phyloP scores from a whole-genome alignment of 345 rosid genomes.

The Gossypium herbaceum region DNA sequence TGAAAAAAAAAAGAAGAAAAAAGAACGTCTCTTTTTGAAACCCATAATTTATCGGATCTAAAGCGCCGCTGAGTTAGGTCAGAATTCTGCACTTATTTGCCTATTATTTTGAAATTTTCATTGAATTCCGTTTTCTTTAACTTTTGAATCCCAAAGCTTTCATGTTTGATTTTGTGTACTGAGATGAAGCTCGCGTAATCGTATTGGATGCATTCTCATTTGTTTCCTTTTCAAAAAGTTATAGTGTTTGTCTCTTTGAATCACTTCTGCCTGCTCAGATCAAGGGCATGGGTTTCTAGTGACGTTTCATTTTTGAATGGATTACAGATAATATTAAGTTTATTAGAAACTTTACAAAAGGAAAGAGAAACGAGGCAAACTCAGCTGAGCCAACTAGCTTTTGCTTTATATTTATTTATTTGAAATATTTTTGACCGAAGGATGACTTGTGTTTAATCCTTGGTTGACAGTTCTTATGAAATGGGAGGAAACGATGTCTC shows the following conservation, averaged over 20 bases:
- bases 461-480: constrained; percentile 7
- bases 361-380: not conserved
- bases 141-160: not conserved
- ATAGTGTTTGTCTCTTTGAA: not conserved
- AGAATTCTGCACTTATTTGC: not conserved
- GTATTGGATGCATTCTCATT: not conserved
- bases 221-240: not conserved
- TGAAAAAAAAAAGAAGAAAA: not conserved
- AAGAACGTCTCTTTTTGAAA: not conserved
- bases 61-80: not conserved
- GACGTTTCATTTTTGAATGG: not conserved
- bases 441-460: not conserved
- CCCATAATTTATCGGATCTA: not conserved
- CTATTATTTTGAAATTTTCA: not conserved
- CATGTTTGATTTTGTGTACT: not conserved
- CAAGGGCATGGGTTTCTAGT: not conserved
- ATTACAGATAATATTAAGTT: not conserved
- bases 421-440: not conserved
- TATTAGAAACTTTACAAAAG: not conserved
- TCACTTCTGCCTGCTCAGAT: not conserved
- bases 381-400: not conserved
- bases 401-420: not conserved
- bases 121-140: not conserved
- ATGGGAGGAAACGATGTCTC: constrained; percentile 33
- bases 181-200: not conserved